Conservation (phyloP, 2,329 filamentous ascomycete genomes). For the Talaromyces sp. region DNA sequence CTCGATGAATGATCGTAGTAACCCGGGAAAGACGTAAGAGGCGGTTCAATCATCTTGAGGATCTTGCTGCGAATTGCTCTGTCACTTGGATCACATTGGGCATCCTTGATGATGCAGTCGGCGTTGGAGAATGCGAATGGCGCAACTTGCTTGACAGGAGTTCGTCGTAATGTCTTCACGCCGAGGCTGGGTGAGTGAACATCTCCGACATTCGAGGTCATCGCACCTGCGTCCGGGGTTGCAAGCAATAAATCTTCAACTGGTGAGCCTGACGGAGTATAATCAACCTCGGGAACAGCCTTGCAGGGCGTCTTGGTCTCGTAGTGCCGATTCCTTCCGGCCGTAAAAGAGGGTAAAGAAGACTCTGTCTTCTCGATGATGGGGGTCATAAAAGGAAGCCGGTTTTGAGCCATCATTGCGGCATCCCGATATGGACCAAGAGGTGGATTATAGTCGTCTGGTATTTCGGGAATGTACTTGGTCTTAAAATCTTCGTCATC, state of each 20-base stretch:
- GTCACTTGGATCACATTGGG: slow-evolving; percentile 85
- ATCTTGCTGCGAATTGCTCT: slow-evolving; percentile 71
- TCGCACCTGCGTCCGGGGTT: slow-evolving; percentile 59
- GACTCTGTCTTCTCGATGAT: slow-evolving; percentile 95
- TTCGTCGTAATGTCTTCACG: slow-evolving; percentile 35
- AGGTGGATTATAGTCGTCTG: slow-evolving; percentile 80
- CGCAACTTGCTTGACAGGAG: slow-evolving; percentile 23
- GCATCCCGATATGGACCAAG: slow-evolving; percentile 78
- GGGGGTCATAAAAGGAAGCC: slow-evolving; percentile 96
- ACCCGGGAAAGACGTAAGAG: slow-evolving; percentile 70
- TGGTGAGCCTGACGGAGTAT: slow-evolving; percentile 30
- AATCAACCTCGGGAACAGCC: slow-evolving; percentile 29
- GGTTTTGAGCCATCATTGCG: slow-evolving; percentile 76
- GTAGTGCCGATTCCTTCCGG: slow-evolving; percentile 56
- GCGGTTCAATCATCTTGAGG: slow-evolving; percentile 68
- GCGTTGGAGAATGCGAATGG: slow-evolving; percentile 27
- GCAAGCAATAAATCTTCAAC: slow-evolving; percentile 55
- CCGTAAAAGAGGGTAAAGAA: slow-evolving; percentile 65
- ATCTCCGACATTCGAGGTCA: slow-evolving; percentile 46
- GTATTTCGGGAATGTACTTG: slow-evolving; percentile 62
- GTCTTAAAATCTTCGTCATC: slow-evolving; percentile 44
- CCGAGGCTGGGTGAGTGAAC: slow-evolving; percentile 34
- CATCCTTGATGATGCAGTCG: slow-evolving; percentile 72
- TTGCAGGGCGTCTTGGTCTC: slow-evolving; percentile 76
- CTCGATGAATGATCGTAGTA: slow-evolving; percentile 71